Conservation (phyloP, 176 grass and related monocot genomes). For the sorghum (Sorghum bicolor) region DNA sequence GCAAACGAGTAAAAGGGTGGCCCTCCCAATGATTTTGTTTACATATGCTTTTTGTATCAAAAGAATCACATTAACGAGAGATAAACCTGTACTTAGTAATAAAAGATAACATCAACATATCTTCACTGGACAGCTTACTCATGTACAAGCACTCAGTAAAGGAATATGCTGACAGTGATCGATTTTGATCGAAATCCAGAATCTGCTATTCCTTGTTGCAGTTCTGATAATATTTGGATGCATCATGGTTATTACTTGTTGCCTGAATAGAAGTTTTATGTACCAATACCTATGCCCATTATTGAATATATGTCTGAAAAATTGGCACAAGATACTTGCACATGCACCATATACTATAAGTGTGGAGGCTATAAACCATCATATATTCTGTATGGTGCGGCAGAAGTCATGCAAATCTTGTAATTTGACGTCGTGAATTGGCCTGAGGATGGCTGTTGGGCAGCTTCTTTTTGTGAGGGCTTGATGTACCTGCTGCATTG, state of each 20-base stretch:
- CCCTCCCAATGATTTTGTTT: background rate
- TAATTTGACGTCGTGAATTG: background rate
- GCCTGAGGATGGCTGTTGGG: background rate
- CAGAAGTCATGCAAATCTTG: constrained; percentile 27
- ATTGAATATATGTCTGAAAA: background rate
- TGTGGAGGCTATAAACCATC: background rate
- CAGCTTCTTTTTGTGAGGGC: background rate
- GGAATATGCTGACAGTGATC: background rate
- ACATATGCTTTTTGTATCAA: background rate
- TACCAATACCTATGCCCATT: background rate
- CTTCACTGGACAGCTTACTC: background rate
- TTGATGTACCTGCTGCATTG: constrained; percentile 27
- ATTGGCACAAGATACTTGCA: background rate
- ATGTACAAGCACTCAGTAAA: background rate
- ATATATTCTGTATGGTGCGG: background rate
- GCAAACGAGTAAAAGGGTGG: constrained; percentile 18
- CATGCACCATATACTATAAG: background rate
- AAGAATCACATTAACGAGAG: background rate
- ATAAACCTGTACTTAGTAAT: background rate
- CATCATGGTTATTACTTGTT: background rate
- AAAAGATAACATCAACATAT: background rate
- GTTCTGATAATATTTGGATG: background rate
- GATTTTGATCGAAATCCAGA: background rate
- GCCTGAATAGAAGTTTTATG: background rate
- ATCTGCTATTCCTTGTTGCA: background rate